These are phyloP conservation scores for Kalanchoe fedtschenkoi DNA, from an alignment of 164 flowering plant species.

Conservation along the genomic window DNA sequence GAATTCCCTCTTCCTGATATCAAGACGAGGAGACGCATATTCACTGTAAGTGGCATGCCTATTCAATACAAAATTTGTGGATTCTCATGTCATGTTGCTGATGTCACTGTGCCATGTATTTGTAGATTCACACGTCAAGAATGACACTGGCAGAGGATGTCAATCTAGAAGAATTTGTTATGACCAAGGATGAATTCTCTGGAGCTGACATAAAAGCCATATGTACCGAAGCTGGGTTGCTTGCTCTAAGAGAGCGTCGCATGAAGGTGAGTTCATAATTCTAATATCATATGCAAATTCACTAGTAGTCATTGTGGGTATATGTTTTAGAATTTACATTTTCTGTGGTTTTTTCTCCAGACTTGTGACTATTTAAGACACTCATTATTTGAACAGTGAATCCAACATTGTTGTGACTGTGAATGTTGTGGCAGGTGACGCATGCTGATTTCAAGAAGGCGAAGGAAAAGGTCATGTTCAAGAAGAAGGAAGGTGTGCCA, in stretches of 20 bases:
- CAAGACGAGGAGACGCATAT: constrained; percentile 80
- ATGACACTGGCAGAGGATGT: constrained; percentile 94
- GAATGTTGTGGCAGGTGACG: constrained; percentile 40
- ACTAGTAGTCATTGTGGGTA: neutral
- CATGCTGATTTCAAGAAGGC: constrained; percentile 89
- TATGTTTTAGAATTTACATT: neutral
- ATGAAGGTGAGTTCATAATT: constrained; percentile 58
- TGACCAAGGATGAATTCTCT: constrained; percentile 88
- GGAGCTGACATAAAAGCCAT: constrained; percentile 95
- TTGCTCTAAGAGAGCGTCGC: constrained; percentile 83
- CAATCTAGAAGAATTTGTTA: constrained; percentile 86
- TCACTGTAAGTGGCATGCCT: constrained; percentile 37
- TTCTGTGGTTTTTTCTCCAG: neutral
- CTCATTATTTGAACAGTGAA: neutral
- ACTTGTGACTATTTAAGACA: neutral
- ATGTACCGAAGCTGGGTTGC: constrained; percentile 94
- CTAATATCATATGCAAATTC: neutral
- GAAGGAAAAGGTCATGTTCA: constrained; percentile 93
- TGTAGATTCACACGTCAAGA: constrained; percentile 76
- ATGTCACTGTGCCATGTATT: neutral
- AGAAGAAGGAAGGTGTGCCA: constrained; percentile 95
- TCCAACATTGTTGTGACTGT: neutral
- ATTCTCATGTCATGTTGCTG: too few relatives aligned
- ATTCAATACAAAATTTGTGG: neutral
- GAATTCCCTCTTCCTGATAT: constrained; percentile 93